phyloP scores from a whole-genome alignment of 2,329 filamentous ascomycete species.

The Beauveria sp. region DNA sequence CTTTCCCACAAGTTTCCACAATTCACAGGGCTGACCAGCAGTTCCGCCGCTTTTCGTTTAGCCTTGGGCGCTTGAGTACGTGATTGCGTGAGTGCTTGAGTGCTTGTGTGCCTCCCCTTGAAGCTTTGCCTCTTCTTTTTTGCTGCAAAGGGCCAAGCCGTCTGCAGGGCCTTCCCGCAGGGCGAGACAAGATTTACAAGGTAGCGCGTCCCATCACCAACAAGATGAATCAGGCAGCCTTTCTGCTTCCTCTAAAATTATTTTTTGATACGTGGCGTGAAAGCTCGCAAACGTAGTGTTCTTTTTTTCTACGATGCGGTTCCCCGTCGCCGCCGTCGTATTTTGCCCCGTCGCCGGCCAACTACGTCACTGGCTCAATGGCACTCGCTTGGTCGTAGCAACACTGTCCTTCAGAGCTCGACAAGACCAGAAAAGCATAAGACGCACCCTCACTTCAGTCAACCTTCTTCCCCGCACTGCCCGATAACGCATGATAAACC shows the following conservation, averaged over 20 bases:
- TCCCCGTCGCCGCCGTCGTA: background rate
- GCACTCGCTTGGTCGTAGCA: no score
- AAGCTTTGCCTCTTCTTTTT: no score
- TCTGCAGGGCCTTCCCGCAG: constrained; percentile 2
- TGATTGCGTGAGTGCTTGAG: no score
- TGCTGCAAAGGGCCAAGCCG: background rate
- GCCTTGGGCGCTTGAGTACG: background rate
- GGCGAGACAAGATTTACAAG: background rate
- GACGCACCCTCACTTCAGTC: background rate
- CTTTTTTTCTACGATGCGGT: no score
- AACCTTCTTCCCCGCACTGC: background rate
- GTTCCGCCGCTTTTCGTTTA: background rate
- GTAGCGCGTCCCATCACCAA: background rate
- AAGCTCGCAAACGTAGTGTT: no score
- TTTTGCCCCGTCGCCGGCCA: background rate
- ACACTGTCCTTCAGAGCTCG: background rate
- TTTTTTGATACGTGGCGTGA: no score
- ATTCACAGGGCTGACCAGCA: constrained; percentile 3
- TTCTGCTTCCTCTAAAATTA: no score
- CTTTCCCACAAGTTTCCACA: no score
- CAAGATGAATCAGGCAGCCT: no score
- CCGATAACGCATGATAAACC: background rate
- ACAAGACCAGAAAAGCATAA: background rate
- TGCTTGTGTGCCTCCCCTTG: no score
- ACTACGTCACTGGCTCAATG: background rate